Conservation (phyloP, 2,329 filamentous ascomycete genomes). For the Venturia asperata region DNA sequence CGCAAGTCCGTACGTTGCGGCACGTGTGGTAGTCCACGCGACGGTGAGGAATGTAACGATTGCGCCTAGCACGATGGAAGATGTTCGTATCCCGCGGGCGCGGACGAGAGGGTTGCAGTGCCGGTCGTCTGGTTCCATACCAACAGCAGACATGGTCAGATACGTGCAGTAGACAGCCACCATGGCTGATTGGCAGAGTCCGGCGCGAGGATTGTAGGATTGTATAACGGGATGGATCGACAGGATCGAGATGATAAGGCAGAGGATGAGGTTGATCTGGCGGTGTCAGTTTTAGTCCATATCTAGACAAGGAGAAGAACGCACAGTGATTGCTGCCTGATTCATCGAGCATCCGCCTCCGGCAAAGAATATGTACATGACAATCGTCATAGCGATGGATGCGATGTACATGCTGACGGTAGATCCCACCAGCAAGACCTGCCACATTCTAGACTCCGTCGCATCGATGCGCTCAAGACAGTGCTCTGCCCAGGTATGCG, state of each 20-base stretch:
- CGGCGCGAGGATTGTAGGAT: conserved; percentile 85
- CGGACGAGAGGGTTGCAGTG: conserved; percentile 87
- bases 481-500: conserved; percentile 95
- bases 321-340: conserved; percentile 79
- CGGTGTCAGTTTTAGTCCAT: conserved; percentile 17
- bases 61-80: conserved; percentile 84
- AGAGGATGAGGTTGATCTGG: conserved; percentile 73
- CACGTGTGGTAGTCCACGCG: conserved; percentile 93
- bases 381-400: conserved; percentile 85
- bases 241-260: conserved; percentile 70
- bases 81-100: conserved; percentile 79
- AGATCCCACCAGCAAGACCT: conserved; percentile 79
- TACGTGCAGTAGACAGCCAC: conserved; percentile 98
- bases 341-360: conserved; percentile 81
- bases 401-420: conserved; percentile 89
- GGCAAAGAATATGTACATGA: conserved; percentile 98
- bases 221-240: conserved; percentile 89
- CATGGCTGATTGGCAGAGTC: conserved; percentile 94
- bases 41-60: conserved; percentile 95
- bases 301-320: conserved; percentile 23
- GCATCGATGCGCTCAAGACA: conserved; percentile 91
- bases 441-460: conserved; percentile 77
- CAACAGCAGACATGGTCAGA: conserved; percentile 94
- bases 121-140: conserved; percentile 94
- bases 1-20: conserved; percentile 82